Percentiles rank a stretch among this genome's conserved stretches.
Evolutionary conservation across 331 rosid species (phyloP).

Genomic region (Quercus phellos): DNA sequence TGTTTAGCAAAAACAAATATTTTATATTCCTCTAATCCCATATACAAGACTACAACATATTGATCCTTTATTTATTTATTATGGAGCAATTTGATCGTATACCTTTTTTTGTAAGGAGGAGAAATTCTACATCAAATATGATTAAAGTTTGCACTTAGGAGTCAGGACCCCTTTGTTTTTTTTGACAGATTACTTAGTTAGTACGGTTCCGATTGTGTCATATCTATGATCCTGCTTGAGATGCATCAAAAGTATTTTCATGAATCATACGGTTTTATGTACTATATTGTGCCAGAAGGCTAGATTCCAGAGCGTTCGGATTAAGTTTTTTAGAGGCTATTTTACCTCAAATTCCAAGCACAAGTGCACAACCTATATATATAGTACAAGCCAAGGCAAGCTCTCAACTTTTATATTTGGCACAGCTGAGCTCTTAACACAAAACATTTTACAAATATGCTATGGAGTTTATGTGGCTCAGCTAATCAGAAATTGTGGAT

Average conservation of each 20-base stretch:
- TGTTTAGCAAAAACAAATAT: too few species aligned
- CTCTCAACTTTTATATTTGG: background rate
- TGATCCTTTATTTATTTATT: background rate
- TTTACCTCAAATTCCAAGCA: too few species aligned
- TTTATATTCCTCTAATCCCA: background rate
- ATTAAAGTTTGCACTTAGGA: background rate
- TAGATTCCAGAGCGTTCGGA: too few species aligned
- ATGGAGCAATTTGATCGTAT: background rate
- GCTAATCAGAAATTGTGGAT: slow-evolving; percentile 24
- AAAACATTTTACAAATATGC: background rate
- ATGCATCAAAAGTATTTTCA: background rate
- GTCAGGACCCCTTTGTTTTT: too few species aligned
- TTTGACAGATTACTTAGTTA: background rate
- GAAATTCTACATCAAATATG: background rate
- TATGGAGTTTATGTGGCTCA: background rate
- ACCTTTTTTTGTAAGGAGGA: background rate
- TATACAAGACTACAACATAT: background rate
- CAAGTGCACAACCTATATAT: too few species aligned
- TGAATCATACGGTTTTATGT: background rate
- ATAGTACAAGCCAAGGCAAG: background rate
- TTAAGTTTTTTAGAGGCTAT: too few species aligned
- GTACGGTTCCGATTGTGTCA: background rate
- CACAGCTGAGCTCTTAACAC: background rate
- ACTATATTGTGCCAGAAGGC: too few species aligned
- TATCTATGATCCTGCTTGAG: background rate